Evolutionary conservation across 208 protist species (phyloP).

Genomic region (Leishmania arabica): DNA sequence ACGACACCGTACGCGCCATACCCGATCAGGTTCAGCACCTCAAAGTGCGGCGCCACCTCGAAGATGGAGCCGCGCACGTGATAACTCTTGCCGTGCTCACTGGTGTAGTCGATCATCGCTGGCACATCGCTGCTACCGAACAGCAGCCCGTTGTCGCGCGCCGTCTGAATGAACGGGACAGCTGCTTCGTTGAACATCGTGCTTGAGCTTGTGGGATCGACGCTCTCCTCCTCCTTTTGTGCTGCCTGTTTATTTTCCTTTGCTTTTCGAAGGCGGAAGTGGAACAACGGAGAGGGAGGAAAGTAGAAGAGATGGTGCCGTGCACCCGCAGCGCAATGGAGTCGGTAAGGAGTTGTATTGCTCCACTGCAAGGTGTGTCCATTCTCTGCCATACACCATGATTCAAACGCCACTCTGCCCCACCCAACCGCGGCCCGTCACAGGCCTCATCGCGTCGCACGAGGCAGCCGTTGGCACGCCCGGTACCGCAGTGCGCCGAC

Average conservation of each 20-base stretch:
- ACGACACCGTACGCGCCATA: slow-evolving; percentile 78
- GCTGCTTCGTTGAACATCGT: slow-evolving; percentile 33
- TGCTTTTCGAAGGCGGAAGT: background rate
- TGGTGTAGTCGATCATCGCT: slow-evolving; percentile 14
- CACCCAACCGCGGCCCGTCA: background rate
- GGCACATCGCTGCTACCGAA: slow-evolving; percentile 24
- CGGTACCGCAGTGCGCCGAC: background rate
- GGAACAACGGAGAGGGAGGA: background rate
- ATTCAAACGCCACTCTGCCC: background rate
- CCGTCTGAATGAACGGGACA: slow-evolving; percentile 28
- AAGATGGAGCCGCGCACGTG: slow-evolving; percentile 52
- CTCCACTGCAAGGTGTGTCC: background rate
- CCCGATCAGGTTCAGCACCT: slow-evolving; percentile 60
- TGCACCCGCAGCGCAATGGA: background rate
- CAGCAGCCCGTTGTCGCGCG: slow-evolving; percentile 30
- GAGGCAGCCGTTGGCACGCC: background rate
- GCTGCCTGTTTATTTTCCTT: background rate
- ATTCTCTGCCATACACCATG: background rate
- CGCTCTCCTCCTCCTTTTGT: background rate
- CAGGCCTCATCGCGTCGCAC: background rate
- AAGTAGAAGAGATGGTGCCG: background rate
- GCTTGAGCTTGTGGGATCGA: background rate
- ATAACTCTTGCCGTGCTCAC: slow-evolving; percentile 54
- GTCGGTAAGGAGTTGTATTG: background rate
- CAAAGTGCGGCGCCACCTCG: slow-evolving; percentile 66